Conservation (phyloP, 2,329 filamentous ascomycete species). For the Colletotrichum godetiae region DNA sequence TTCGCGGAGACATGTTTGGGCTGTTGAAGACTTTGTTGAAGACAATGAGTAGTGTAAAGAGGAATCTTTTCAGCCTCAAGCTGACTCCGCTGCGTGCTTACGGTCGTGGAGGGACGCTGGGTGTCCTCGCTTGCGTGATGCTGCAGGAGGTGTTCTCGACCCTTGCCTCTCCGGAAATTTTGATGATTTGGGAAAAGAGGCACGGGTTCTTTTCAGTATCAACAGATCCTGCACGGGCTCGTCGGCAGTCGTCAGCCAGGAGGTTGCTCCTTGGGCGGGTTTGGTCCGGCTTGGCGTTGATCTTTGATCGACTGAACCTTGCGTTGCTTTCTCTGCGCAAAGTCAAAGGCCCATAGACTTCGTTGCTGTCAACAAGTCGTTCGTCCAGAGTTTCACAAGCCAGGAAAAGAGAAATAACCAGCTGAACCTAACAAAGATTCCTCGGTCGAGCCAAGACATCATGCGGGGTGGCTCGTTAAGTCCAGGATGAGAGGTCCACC, state of each 20-base stretch:
- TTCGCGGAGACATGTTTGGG: conserved; percentile 44
- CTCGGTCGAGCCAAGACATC: conserved; percentile 7
- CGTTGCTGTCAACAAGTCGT: neutral
- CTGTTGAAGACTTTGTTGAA: neutral
- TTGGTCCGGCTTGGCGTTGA: conserved; percentile 10
- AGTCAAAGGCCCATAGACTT: neutral
- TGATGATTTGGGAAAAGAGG: conserved; percentile 6
- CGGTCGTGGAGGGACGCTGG: neutral
- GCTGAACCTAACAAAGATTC: conserved; percentile 8
- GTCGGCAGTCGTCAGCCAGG: neutral
- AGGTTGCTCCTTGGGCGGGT: neutral
- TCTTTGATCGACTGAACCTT: conserved; percentile 14
- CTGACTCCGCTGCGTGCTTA: conserved; percentile 9
- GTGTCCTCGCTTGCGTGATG: neutral
- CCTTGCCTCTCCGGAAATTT: neutral
- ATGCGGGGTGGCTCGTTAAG: conserved; percentile 12
- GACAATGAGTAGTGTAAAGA: neutral
- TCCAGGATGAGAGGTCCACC: neutral
- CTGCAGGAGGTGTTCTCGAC: neutral
- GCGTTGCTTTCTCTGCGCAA: neutral
- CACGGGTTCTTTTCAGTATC: conserved; percentile 18
- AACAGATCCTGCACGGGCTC: neutral
- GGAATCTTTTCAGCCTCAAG: neutral
- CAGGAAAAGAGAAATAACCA: neutral
- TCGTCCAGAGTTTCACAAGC: conserved; percentile 30